Percentiles rank a stretch among this genome's conserved stretches.
phyloP scores from a whole-genome alignment of 2,329 filamentous ascomycete genomes.

The Neoascochyta sp. region DNA sequence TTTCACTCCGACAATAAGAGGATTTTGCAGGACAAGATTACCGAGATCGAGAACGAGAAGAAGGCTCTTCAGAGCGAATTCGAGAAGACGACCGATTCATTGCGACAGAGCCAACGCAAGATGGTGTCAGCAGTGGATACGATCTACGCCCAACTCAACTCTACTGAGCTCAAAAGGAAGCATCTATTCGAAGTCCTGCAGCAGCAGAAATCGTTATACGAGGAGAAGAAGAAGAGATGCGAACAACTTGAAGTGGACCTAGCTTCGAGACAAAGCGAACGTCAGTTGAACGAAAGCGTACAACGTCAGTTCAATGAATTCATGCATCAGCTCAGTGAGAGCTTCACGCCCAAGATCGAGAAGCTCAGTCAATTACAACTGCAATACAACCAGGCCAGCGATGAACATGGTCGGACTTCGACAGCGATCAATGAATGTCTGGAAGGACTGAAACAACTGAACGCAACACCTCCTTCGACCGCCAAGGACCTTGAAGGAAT shows the following conservation, averaged over 20 bases:
- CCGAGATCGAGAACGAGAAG: slow-evolving; percentile 22
- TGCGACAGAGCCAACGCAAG: slow-evolving; percentile 10
- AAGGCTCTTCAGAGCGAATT: slow-evolving; percentile 11
- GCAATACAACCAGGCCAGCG: neutral
- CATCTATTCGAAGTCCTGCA: slow-evolving; percentile 11
- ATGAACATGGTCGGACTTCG: slow-evolving; percentile 5
- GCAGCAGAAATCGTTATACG: slow-evolving; percentile 8
- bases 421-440: slow-evolving; percentile 17
- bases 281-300: slow-evolving; percentile 12
- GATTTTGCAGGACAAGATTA: slow-evolving; percentile 13
- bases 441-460: slow-evolving; percentile 13
- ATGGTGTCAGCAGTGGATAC: slow-evolving; percentile 18
- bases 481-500: slow-evolving; percentile 18
- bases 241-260: slow-evolving; percentile 7
- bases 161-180: slow-evolving; percentile 9
- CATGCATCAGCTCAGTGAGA: slow-evolving; percentile 10
- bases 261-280: slow-evolving; percentile 22
- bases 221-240: slow-evolving; percentile 21
- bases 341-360: slow-evolving; percentile 8
- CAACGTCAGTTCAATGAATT: slow-evolving; percentile 14
- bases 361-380: slow-evolving; percentile 13
- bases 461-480: slow-evolving; percentile 15
- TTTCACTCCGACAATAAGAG: slow-evolving; percentile 14
- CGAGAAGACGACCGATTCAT: slow-evolving; percentile 5
- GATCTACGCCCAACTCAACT: slow-evolving; percentile 8